Conservation (phyloP, 2,329 filamentous ascomycete genomes). For the Pseudogymnoascus sp. region DNA sequence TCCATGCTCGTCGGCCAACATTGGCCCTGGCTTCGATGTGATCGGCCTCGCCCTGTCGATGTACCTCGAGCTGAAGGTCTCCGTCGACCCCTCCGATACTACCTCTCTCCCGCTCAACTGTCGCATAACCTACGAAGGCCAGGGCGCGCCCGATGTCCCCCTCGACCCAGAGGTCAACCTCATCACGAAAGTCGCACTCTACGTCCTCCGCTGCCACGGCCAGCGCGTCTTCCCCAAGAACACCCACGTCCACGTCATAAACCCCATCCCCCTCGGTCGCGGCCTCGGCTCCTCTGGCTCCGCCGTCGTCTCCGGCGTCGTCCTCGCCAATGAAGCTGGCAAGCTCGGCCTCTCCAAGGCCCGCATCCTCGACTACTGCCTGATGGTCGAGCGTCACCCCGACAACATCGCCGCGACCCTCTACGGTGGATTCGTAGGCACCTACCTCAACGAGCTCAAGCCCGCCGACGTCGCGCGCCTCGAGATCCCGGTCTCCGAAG, state of each 20-base stretch:
- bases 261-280: constrained; percentile 87
- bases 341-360: constrained; percentile 69
- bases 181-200: constrained; percentile 87
- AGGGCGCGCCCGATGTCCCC: constrained; percentile 66
- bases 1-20: constrained; percentile 94
- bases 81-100: constrained; percentile 53
- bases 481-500: constrained; percentile 91
- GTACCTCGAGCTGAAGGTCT: constrained; percentile 84
- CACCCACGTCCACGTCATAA: constrained; percentile 90
- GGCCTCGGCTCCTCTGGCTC: constrained; percentile 93
- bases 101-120: constrained; percentile 70
- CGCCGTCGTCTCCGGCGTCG: constrained; percentile 91
- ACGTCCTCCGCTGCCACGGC: constrained; percentile 87
- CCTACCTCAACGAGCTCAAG: constrained; percentile 86
- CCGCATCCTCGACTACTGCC: constrained; percentile 85
- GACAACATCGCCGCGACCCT: constrained; percentile 93
- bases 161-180: constrained; percentile 83
- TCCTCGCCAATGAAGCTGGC: constrained; percentile 83
- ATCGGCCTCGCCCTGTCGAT: constrained; percentile 91
- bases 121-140: constrained; percentile 81
- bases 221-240: constrained; percentile 75
- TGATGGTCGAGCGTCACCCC: constrained; percentile 94
- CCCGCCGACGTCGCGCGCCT: constrained; percentile 83
- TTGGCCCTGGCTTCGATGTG: constrained; percentile 95
- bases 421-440: constrained; percentile 94